Conservation (phyloP, 805 yeast genomes). For the Pichia gijzeniarum region DNA sequence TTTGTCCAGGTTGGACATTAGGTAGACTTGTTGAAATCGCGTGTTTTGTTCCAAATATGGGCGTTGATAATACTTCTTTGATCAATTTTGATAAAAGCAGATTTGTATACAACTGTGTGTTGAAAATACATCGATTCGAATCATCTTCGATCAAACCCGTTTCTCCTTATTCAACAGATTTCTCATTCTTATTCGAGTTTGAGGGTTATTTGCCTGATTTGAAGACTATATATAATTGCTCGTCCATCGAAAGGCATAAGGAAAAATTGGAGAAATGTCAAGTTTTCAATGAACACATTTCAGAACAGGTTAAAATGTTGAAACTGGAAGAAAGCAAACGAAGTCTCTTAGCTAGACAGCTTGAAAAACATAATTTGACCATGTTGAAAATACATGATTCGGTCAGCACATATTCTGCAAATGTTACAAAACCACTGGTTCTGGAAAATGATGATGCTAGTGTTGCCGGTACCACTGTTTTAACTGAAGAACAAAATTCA, state of each 20-base stretch:
- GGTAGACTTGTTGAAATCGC: constrained; percentile 73
- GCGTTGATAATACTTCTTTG: constrained; percentile 52
- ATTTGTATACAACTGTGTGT: constrained; percentile 55
- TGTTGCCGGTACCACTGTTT: background rate
- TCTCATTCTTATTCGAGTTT: constrained; percentile 47
- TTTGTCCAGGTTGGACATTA: constrained; percentile 89
- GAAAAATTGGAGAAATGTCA: constrained; percentile 27
- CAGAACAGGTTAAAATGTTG: constrained; percentile 45
- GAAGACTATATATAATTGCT: constrained; percentile 28
- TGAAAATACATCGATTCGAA: constrained; percentile 44
- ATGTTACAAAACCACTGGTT: background rate
- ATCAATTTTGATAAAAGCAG: constrained; percentile 85
- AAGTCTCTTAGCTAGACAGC: constrained; percentile 24
- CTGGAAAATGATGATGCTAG: background rate
- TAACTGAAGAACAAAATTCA: background rate
- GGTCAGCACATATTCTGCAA: background rate
- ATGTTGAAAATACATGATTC: background rate
- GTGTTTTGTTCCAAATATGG: constrained; percentile 73
- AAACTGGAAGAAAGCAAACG: constrained; percentile 40
- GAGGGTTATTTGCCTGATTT: constrained; percentile 39
- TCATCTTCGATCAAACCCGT: constrained; percentile 24
- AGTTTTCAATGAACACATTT: constrained; percentile 40
- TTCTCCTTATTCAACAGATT: constrained; percentile 33
- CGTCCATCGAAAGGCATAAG: constrained; percentile 28
- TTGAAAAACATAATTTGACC: constrained; percentile 13